Evolutionary conservation across 2,329 filamentous ascomycete genomes (phyloP).

Genomic region (Neonectria faginata): DNA sequence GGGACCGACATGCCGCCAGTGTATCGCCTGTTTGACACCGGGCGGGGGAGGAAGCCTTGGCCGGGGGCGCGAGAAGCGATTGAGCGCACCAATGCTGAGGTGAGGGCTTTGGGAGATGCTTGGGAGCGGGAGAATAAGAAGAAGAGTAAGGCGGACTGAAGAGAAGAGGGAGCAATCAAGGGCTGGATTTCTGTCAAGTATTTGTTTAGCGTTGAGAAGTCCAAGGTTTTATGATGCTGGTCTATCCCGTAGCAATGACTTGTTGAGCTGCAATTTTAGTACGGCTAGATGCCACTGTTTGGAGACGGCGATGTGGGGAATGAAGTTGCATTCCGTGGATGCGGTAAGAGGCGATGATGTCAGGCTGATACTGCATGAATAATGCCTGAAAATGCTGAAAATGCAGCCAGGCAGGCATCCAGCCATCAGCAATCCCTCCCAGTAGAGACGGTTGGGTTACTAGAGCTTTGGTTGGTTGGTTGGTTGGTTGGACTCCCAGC

Average conservation of each 20-base stretch:
- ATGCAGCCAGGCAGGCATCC: slow-evolving; percentile 12
- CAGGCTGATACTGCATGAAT: neutral
- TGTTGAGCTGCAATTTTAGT: neutral
- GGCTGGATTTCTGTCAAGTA: too few relatives aligned
- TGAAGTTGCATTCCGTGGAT: neutral
- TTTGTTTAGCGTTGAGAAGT: neutral
- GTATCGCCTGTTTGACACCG: slow-evolving; percentile 57
- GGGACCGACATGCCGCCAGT: slow-evolving; percentile 54
- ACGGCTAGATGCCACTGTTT: neutral
- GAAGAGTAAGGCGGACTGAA: slow-evolving; percentile 37
- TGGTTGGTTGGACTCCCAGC: neutral
- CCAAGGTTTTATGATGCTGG: neutral
- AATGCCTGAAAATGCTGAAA: neutral
- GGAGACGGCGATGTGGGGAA: neutral
- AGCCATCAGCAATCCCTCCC: neutral
- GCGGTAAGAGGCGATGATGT: neutral
- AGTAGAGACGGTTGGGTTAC: neutral
- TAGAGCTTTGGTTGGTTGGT: neutral
- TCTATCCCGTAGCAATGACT: neutral
- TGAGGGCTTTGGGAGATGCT: slow-evolving; percentile 34
- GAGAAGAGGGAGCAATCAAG: neutral
- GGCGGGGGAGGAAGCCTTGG: slow-evolving; percentile 54
- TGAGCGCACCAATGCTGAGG: slow-evolving; percentile 42
- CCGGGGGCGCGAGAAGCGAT: slow-evolving; percentile 51
- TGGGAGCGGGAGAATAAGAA: slow-evolving; percentile 40